Percentiles rank a stretch among this genome's conserved stretches.
Conservation (phyloP, 1,284 basidiomycete genomes). For the Inonotus hispidus region DNA sequence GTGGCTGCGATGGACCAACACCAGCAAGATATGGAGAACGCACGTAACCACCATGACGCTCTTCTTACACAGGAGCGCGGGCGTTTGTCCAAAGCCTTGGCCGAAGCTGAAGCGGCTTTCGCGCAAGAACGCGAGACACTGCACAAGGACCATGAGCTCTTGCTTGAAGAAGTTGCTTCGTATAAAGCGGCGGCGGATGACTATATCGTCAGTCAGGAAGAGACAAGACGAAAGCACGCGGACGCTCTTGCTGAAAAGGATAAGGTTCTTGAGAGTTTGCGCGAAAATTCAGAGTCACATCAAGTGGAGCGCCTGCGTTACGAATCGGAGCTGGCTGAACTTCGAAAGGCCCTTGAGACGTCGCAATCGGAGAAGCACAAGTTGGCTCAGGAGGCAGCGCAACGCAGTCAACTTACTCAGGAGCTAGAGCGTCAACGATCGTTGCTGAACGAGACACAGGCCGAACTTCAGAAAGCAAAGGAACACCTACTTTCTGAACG, state of each 20-base stretch:
- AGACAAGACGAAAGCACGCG: slow-evolving; percentile 46
- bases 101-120: slow-evolving; percentile 33
- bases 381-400: slow-evolving; percentile 66
- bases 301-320: slow-evolving; percentile 50
- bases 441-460: slow-evolving; percentile 67
- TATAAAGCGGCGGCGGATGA: slow-evolving; percentile 59
- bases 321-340: slow-evolving; percentile 45
- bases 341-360: slow-evolving; percentile 55
- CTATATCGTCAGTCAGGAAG: slow-evolving; percentile 44
- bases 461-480: slow-evolving; percentile 67
- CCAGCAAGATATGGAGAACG: slow-evolving; percentile 36
- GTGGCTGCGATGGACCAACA: slow-evolving; percentile 43
- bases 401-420: slow-evolving; percentile 61
- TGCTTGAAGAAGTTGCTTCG: slow-evolving; percentile 56
- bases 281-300: slow-evolving; percentile 42
- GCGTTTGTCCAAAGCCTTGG: slow-evolving; percentile 33
- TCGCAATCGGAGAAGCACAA: slow-evolving; percentile 53
- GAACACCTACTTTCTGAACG: slow-evolving; percentile 78
- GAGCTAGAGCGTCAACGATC: slow-evolving; percentile 76
- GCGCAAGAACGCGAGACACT: slow-evolving; percentile 31
- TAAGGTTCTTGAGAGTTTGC: slow-evolving; percentile 38
- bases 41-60: slow-evolving; percentile 33
- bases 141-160: slow-evolving; percentile 46
- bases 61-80: slow-evolving; percentile 37
- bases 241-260: slow-evolving; percentile 47